Conservation (phyloP, 495 filamentous ascomycete species). For the Penicillium odoratum region DNA sequence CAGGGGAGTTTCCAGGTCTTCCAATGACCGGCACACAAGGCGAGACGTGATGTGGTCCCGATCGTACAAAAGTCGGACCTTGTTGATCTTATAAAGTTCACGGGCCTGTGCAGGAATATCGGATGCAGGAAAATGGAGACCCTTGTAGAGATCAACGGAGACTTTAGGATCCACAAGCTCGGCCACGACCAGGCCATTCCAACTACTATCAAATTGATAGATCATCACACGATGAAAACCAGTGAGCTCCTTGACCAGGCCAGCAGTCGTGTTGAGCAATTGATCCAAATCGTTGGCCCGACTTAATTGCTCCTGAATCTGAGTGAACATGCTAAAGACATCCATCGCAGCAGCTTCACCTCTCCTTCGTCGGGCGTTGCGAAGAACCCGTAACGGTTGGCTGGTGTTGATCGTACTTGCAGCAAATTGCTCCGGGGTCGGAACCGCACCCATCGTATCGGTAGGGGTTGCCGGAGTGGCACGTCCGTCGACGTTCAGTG, state of each 20-base stretch:
- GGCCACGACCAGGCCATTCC: conserved; percentile 84
- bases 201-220: conserved; percentile 84
- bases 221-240: conserved; percentile 94
- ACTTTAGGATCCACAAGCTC: conserved; percentile 78
- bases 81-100: conserved; percentile 70
- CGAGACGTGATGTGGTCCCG: conserved; percentile 56
- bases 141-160: conserved; percentile 87
- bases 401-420: conserved; percentile 68
- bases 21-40: conserved; percentile 72
- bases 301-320: conserved; percentile 61
- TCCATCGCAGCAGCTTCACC: conserved; percentile 92
- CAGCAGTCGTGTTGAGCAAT: conserved; percentile 43
- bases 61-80: conserved; percentile 42
- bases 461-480: conserved; percentile 59
- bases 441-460: conserved; percentile 70
- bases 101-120: conserved; percentile 86
- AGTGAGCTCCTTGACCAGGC: conserved; percentile 69
- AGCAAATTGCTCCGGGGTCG: conserved; percentile 68
- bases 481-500: conserved; percentile 60
- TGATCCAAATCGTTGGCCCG: conserved; percentile 52
- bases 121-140: conserved; percentile 85
- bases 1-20: conserved; percentile 76
- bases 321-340: conserved; percentile 80
- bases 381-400: conserved; percentile 74
- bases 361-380: conserved; percentile 72